phyloP scores from a whole-genome alignment of 371 early-diverging fungal genomes.

The Syncephalis fuscata region DNA sequence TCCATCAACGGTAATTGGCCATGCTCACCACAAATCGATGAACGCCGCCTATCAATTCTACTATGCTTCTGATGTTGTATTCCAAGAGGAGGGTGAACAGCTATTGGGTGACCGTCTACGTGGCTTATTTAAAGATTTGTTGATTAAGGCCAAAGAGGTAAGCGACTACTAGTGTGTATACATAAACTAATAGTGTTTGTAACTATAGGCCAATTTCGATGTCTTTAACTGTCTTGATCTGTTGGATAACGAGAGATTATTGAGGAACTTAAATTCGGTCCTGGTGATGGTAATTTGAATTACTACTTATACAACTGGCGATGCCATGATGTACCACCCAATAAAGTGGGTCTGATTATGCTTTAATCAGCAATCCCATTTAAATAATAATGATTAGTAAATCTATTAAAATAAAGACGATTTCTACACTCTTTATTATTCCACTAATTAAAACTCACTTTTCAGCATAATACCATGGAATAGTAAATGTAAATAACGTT shows the following conservation, averaged over 20 bases:
- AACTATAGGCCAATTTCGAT: constrained; percentile 42
- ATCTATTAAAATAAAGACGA: too few relatives aligned
- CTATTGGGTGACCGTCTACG: constrained; percentile 27
- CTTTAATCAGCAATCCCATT: constrained; percentile 27
- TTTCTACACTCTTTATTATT: too few relatives aligned
- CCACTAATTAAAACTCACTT: too few relatives aligned
- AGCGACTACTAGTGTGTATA: too few relatives aligned
- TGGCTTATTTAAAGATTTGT: constrained; percentile 47
- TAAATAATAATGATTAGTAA: too few relatives aligned
- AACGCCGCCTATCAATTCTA: constrained; percentile 89
- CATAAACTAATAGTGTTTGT: not conserved
- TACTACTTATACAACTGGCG: constrained; percentile 94
- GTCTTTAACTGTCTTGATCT: constrained; percentile 85
- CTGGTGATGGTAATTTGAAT: constrained; percentile 85
- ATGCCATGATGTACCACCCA: constrained; percentile 38
- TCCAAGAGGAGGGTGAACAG: constrained; percentile 17
- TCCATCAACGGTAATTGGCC: constrained; percentile 72
- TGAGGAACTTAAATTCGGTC: constrained; percentile 73
- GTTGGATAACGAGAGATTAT: constrained; percentile 67
- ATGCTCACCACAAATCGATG: constrained; percentile 54
- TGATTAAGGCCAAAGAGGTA: constrained; percentile 61
- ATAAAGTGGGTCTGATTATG: constrained; percentile 79
- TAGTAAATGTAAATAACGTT: too few relatives aligned
- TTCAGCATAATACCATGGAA: too few relatives aligned
- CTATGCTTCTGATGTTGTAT: constrained; percentile 52